These are phyloP conservation scores for Haberlea rhodopensis DNA, from an alignment of 257 asterid species.

Conservation along the genomic window DNA sequence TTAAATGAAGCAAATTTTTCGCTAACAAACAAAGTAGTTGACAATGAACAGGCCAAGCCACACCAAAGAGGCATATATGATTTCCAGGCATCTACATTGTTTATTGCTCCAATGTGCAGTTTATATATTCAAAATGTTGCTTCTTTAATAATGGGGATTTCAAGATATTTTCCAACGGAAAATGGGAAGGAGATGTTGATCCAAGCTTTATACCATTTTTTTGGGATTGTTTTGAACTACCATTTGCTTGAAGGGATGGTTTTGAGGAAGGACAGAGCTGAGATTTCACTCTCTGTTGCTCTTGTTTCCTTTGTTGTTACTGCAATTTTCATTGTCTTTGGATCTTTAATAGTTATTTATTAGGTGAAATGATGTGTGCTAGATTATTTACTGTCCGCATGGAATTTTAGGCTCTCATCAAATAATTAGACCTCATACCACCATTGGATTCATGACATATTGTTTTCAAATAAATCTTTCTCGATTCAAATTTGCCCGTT, in stretches of 20 bases:
- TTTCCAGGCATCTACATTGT: no score
- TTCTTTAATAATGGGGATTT: slow-evolving; percentile 34
- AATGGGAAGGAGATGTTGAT: slow-evolving; percentile 30
- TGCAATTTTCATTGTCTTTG: slow-evolving; percentile 15
- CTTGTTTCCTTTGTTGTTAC: slow-evolving; percentile 24
- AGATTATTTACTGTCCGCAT: neutral
- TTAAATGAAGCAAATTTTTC: slow-evolving; percentile 47
- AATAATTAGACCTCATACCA: no score
- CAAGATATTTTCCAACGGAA: slow-evolving; percentile 8
- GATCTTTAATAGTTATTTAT: slow-evolving; percentile 25
- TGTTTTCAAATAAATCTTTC: no score
- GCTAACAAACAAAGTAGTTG: slow-evolving; percentile 57
- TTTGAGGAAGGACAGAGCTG: slow-evolving; percentile 43
- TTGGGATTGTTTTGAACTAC: slow-evolving; percentile 38
- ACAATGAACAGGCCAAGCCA: slow-evolving; percentile 43
- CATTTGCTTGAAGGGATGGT: slow-evolving; percentile 63
- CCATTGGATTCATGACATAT: no score
- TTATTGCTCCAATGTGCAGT: no score
- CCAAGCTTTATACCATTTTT: slow-evolving; percentile 36
- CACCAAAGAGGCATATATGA: slow-evolving; percentile 46
- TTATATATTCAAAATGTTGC: no score
- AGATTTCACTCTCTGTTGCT: slow-evolving; percentile 31
- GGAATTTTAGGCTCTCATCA: no score
- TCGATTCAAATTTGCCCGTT: no score
- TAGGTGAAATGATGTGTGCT: neutral